Base-by-base conservation (phyloP, 2,329 filamentous ascomycete genomes). In the Pyrenophora teres region DNA sequence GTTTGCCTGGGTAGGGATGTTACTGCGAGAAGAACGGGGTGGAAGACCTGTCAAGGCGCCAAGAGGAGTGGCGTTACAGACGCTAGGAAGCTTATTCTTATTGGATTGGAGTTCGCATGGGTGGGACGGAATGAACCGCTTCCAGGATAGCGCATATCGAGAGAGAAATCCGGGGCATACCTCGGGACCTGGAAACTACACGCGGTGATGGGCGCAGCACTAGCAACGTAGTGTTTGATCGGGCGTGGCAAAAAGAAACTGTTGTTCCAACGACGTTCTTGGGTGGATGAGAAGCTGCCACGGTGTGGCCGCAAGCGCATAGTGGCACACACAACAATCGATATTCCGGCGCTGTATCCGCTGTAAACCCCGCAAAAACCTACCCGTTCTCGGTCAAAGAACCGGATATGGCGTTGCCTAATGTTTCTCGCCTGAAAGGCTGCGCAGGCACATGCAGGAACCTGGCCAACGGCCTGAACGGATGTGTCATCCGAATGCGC, bases 121-220 rank as follows among this genome's bases (percentile, higher is more conserved):
- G 54, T 59, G 56, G 59, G 54, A 38, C 63, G 57, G 52, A 59
- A 54, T 56, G 50, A 62, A 53, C 63, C 52, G 43, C 38, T 57
- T 62, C 42, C 18, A 57, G 54, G 15, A 56, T 60, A 54, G 62
- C 37, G 47, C 40, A 42, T 32, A 32, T 41, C 32, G 13, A 50
- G 33, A 30, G 12, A 48, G 56, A 63, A 63, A 64, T 62, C 68
- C 57, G 65, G 65, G 65, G 65, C 41, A 49, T 40, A 2, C 35
- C 27, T 30, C 27, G 9, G 25, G 7, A 27, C 25, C 32, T 52
- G 38, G 48, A 43, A 52, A 52, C 37, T 50, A 43, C 31, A 53
- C 38, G 31, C 33, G 37, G 46, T 54, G 37, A 52, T 37, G 37
- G 36, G 36, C 21, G 40, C 33, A 46, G 38, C 40, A 31, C 40